phyloP scores from a whole-genome alignment of 2,329 filamentous ascomycete species.

The Scopulariopsis brevicaulis region DNA sequence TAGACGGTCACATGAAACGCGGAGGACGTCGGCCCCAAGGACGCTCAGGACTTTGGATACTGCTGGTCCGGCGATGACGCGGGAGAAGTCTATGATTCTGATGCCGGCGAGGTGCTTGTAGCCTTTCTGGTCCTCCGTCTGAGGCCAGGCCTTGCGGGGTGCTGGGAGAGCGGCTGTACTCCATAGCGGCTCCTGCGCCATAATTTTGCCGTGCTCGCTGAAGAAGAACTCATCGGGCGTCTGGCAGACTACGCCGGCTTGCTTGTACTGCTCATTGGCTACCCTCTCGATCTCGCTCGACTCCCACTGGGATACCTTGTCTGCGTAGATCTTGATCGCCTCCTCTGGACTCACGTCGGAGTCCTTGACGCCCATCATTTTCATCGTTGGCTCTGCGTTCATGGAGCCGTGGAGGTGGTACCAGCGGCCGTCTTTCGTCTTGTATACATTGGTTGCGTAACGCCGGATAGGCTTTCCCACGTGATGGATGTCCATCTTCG shows the following conservation, averaged over 20 bases:
- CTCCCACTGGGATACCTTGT: constrained; percentile 9
- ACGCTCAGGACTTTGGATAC: constrained; percentile 29
- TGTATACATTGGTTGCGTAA: constrained; percentile 12
- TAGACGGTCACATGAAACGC: constrained; percentile 24
- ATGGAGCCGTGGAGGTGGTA: constrained; percentile 13
- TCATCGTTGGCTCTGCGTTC: constrained; percentile 9
- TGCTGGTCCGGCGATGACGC: constrained; percentile 35
- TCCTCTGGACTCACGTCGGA: constrained; percentile 10
- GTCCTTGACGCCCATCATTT: constrained; percentile 9
- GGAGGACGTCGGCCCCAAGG: constrained; percentile 33
- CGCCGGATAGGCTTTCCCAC: constrained; percentile 15
- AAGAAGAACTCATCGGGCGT: constrained; percentile 14
- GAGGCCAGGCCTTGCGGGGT: constrained; percentile 28
- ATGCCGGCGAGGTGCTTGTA: constrained; percentile 31
- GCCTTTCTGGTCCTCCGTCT: constrained; percentile 14
- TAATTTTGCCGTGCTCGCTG: constrained; percentile 14
- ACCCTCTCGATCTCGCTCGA: constrained; percentile 11
- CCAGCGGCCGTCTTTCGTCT: constrained; percentile 9
- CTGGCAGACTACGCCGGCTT: constrained; percentile 15
- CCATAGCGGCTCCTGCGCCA: constrained; percentile 10
- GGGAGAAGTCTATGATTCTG: constrained; percentile 32
- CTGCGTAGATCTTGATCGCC: constrained; percentile 11
- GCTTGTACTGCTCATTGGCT: constrained; percentile 11
- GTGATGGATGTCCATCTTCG: constrained; percentile 5
- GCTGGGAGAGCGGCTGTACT: constrained; percentile 9